Percentiles rank a stretch among this genome's conserved stretches.
phyloP scores from a whole-genome alignment of 306 rosid species.

The Vachellia pachyceras region DNA sequence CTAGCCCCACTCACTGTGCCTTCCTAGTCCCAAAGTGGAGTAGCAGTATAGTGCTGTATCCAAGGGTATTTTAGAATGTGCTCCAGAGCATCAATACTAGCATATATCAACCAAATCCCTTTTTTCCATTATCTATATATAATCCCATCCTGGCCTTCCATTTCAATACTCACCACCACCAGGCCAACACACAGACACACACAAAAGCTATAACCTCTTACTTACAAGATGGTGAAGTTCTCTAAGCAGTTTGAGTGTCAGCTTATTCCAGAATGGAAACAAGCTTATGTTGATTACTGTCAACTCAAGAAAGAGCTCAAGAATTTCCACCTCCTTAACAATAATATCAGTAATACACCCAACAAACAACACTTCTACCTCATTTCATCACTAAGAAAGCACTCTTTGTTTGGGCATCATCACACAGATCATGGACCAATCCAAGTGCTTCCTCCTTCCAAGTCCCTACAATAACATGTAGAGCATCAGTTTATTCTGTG shows the following conservation, averaged over 20 bases:
- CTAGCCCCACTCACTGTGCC: conserved; percentile 22
- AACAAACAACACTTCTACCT: conserved; percentile 48
- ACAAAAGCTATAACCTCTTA: conserved; percentile 17
- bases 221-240: conserved; percentile 83
- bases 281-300: conserved; percentile 91
- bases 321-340: conserved; percentile 59
- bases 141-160: conserved; percentile 57
- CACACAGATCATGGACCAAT: conserved; percentile 78
- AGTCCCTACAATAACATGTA: conserved; percentile 15
- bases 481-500: not conserved
- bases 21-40: conserved; percentile 60
- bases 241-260: conserved; percentile 92
- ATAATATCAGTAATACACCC: conserved; percentile 35
- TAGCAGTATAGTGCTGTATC: conserved; percentile 67
- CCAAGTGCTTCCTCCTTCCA: conserved; percentile 62
- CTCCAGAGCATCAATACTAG: conserved; percentile 76
- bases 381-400: conserved; percentile 61
- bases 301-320: conserved; percentile 85
- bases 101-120: conserved; percentile 55
- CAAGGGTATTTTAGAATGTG: conserved; percentile 95
- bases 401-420: conserved; percentile 66
- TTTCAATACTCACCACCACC: conserved; percentile 62
- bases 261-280: conserved; percentile 97
- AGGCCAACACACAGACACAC: conserved; percentile 31
- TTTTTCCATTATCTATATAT: conserved; percentile 59